Percentiles rank a stretch among this genome's conserved stretches.
phyloP scores from a whole-genome alignment of 345 rosid species.

The Lagerstroemia speciosa region DNA sequence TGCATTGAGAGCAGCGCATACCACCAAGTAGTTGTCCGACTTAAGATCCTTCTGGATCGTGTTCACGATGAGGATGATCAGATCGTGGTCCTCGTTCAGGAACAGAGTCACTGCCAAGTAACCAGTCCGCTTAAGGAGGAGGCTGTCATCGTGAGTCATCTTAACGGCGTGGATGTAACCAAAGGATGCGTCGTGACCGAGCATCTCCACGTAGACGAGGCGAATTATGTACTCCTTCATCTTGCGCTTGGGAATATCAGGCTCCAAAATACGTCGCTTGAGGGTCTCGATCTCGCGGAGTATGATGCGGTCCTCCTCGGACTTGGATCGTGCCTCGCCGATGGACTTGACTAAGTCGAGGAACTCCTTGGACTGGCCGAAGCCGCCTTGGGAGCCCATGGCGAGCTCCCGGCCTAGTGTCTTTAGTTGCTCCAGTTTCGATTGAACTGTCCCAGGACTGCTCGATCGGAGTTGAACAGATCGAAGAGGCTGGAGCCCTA shows the following conservation, averaged over 20 bases:
- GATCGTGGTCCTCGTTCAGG: constrained; percentile 88
- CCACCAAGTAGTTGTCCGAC: constrained; percentile 79
- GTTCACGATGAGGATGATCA: constrained; percentile 84
- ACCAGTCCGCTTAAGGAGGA: constrained; percentile 81
- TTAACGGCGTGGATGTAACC: constrained; percentile 98
- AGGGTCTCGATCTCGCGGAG: constrained; percentile 86
- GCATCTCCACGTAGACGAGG: constrained; percentile 88
- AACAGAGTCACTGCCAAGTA: constrained; percentile 91
- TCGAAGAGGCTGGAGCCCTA: not conserved
- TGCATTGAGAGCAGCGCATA: constrained; percentile 83
- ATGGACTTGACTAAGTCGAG: constrained; percentile 94
- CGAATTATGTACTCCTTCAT: constrained; percentile 93
- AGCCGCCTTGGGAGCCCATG: constrained; percentile 97
- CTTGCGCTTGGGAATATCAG: constrained; percentile 81
- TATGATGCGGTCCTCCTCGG: constrained; percentile 94
- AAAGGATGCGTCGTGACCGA: constrained; percentile 97
- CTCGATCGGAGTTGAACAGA: not conserved
- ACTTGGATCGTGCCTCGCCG: constrained; percentile 98
- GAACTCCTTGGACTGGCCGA: constrained; percentile 90
- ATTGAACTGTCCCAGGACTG: not conserved
- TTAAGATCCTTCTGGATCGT: constrained; percentile 97
- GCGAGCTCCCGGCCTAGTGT: constrained; percentile 97
- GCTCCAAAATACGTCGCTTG: constrained; percentile 74
- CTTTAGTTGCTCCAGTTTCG: constrained; percentile 77
- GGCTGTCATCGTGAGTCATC: constrained; percentile 90